Conservation (phyloP, 306 rosid species). For the Begonia masoniana region DNA sequence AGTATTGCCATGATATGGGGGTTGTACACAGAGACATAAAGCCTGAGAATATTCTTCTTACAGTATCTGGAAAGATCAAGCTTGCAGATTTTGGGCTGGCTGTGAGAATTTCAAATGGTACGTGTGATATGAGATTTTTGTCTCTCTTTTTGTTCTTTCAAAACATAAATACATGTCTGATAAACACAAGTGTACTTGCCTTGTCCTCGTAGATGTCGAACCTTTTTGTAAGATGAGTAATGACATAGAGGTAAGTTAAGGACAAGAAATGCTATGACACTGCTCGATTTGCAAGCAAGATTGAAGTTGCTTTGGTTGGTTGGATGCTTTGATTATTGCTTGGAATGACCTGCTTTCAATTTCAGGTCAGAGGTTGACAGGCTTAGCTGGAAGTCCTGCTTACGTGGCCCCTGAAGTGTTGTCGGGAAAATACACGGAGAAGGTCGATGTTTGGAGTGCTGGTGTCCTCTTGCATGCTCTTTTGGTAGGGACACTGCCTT, state of each 20-base stretch:
- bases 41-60: constrained; percentile 92
- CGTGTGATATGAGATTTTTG: not conserved
- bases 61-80: constrained; percentile 71
- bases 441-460: constrained; percentile 98
- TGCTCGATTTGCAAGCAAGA: too few relatives aligned
- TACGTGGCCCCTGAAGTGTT: constrained; percentile 98
- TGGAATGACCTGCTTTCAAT: constrained; percentile 7
- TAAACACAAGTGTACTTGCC: too few relatives aligned
- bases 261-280: too few relatives aligned
- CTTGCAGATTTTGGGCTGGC: constrained; percentile 99
- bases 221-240: too few relatives aligned
- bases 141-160: too few relatives aligned
- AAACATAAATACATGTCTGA: too few relatives aligned
- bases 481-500: constrained; percentile 77
- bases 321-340: not conserved
- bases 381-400: constrained; percentile 99
- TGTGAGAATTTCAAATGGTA: constrained; percentile 84
- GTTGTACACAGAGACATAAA: constrained; percentile 96
- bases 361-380: constrained; percentile 86
- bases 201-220: too few relatives aligned
- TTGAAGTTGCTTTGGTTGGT: too few relatives aligned
- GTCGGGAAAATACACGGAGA: constrained; percentile 64
- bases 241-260: too few relatives aligned
- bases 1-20: constrained; percentile 99
- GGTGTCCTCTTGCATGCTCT: constrained; percentile 91